Percentiles rank a stretch among this genome's conserved stretches.
Conservation (phyloP, 345 rosid species). For the Populus tremula region DNA sequence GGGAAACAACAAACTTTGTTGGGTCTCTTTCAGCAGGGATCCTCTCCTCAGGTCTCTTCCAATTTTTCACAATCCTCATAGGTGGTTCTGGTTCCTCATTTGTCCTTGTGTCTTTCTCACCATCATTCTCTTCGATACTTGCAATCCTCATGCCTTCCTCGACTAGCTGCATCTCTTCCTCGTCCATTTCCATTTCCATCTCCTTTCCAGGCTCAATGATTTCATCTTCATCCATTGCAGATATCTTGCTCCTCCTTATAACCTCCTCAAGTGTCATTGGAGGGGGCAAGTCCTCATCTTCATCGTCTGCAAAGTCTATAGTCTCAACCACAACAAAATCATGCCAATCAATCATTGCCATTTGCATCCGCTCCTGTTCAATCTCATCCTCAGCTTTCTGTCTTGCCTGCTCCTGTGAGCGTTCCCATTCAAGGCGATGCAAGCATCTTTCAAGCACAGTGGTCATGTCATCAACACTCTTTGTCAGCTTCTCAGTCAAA, state of each 20-base stretch:
- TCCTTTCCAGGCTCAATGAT: constrained; percentile 77
- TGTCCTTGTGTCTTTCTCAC: constrained; percentile 33
- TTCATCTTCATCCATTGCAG: constrained; percentile 65
- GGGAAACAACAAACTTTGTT: constrained; percentile 71
- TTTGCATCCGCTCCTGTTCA: constrained; percentile 79
- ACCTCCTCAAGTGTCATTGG: constrained; percentile 91
- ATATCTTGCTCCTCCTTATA: constrained; percentile 70
- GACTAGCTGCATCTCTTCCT: constrained; percentile 84
- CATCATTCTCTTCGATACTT: constrained; percentile 52
- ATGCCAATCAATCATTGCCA: constrained; percentile 97
- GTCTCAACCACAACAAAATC: constrained; percentile 82
- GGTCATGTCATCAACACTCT: constrained; percentile 60
- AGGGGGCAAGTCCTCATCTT: constrained; percentile 76
- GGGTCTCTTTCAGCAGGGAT: constrained; percentile 76
- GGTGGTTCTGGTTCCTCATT: constrained; percentile 69
- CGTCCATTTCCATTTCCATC: constrained; percentile 95
- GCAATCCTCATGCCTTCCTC: constrained; percentile 85
- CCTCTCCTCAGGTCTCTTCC: constrained; percentile 97
- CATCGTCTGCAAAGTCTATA: constrained; percentile 87
- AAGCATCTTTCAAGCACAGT: constrained; percentile 75
- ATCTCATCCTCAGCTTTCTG: constrained; percentile 85
- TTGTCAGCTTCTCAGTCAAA: constrained; percentile 57
- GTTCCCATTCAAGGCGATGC: constrained; percentile 89
- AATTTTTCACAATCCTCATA: constrained; percentile 84
- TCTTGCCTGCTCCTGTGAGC: constrained; percentile 74